Conservation (phyloP, 2,329 filamentous ascomycete species). For the Malbranchea zuffiana region DNA sequence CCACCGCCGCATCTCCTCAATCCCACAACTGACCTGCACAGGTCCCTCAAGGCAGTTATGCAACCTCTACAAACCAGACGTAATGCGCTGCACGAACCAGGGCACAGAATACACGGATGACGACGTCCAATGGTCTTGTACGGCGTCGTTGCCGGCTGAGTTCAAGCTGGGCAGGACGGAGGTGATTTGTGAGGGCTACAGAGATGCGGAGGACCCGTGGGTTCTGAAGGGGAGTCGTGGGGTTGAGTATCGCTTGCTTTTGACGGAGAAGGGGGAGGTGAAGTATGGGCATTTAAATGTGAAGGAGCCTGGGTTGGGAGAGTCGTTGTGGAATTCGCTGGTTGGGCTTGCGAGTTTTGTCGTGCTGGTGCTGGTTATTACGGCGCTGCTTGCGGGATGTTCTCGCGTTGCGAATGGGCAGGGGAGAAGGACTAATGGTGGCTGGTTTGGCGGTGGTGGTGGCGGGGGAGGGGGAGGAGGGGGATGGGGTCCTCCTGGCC, state of each 20-base stretch:
- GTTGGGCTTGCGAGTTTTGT: conserved; percentile 24
- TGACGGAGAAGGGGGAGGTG: conserved; percentile 66
- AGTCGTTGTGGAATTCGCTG: conserved; percentile 10
- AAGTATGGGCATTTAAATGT: conserved; percentile 51
- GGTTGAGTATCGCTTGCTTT: conserved; percentile 70
- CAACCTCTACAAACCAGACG: conserved; percentile 60
- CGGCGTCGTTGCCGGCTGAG: conserved; percentile 50
- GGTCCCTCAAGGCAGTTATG: conserved; percentile 53
- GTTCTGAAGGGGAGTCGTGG: conserved; percentile 88
- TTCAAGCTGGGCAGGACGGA: conserved; percentile 76
- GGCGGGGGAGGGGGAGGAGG: conserved; percentile 13
- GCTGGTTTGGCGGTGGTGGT: conserved; percentile 17
- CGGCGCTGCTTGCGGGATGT: conserved; percentile 13
- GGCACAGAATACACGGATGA: conserved; percentile 67
- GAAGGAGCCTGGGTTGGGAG: conserved; percentile 16
- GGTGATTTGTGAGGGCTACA: conserved; percentile 85
- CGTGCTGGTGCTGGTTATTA: conserved; percentile 20
- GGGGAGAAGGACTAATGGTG: conserved; percentile 43
- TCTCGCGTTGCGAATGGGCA: conserved; percentile 29
- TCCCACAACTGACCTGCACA: conserved; percentile 70
- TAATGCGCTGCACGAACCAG: conserved; percentile 82
- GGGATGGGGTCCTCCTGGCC: conserved; percentile 16
- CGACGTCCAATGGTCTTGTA: conserved; percentile 87
- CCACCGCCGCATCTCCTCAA: conserved; percentile 61
- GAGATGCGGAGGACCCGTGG: conserved; percentile 62